These are phyloP conservation scores for Diaporthe citri DNA, from an alignment of 2,329 filamentous ascomycete genomes.

Conservation along the genomic window DNA sequence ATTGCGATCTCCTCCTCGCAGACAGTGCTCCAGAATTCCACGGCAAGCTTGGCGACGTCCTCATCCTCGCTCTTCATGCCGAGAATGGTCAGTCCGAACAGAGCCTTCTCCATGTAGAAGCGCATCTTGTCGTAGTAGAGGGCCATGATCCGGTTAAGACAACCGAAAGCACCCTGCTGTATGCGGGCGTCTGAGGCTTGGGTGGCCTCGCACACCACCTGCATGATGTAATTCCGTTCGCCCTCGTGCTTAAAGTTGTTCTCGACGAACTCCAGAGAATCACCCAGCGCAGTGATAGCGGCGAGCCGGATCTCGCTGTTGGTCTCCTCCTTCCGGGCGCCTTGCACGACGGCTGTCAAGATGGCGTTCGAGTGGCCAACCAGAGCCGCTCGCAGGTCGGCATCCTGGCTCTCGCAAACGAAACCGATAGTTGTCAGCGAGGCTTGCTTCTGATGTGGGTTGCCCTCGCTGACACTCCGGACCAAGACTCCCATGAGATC, in stretches of 20 bases:
- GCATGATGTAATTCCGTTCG: constrained; percentile 99
- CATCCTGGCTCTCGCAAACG: constrained; percentile 95
- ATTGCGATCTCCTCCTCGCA: constrained; percentile 99
- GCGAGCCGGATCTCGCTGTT: constrained; percentile 92
- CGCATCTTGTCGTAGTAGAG: constrained; percentile 99
- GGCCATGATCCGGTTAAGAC: constrained; percentile 97
- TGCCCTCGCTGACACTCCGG: constrained; percentile 90
- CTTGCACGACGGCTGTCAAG: constrained; percentile 96
- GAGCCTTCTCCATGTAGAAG: constrained; percentile 99
- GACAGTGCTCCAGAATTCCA: constrained; percentile 99
- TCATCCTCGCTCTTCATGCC: constrained; percentile 99
- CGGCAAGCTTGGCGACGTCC: constrained; percentile 96
- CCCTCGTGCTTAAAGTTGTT: constrained; percentile 99
- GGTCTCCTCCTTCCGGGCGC: constrained; percentile 94
- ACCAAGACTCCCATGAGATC: constrained; percentile 92
- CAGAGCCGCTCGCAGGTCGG: constrained; percentile 84
- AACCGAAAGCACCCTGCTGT: constrained; percentile 96
- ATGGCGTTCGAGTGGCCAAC: constrained; percentile 95
- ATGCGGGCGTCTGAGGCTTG: constrained; percentile 92
- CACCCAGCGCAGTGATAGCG: constrained; percentile 92
- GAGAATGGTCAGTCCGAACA: constrained; percentile 96
- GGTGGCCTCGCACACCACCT: constrained; percentile 98
- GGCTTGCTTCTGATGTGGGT: constrained; percentile 90
- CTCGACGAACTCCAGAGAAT: constrained; percentile 96
- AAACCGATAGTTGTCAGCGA: constrained; percentile 97